phyloP scores from a whole-genome alignment of 768 basidiomycete species.

The Dictyophora rubrovolvata region DNA sequence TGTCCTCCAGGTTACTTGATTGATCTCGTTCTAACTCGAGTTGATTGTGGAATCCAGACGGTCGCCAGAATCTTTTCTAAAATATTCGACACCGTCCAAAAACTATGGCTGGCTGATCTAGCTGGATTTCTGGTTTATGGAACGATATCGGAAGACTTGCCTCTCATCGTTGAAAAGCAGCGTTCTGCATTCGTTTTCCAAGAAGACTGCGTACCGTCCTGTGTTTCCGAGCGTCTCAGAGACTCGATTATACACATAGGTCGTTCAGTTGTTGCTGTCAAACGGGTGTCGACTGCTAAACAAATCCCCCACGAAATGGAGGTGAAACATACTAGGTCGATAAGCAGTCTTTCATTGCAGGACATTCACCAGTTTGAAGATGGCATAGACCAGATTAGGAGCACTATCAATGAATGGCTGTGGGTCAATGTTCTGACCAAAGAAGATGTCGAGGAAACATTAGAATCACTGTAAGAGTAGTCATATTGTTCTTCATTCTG shows the following conservation, averaged over 20 bases:
- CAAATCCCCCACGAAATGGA: conserved; percentile 64
- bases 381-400: conserved; percentile 64
- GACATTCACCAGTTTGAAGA: conserved; percentile 70
- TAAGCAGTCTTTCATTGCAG: conserved; percentile 62
- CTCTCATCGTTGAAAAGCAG: conserved; percentile 44
- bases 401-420: conserved; percentile 84
- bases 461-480: conserved; percentile 66
- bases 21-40: conserved; percentile 62
- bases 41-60: conserved; percentile 69
- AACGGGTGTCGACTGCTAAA: conserved; percentile 66
- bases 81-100: conserved; percentile 66
- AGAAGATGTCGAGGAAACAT: conserved; percentile 72
- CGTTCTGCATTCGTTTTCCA: conserved; percentile 35
- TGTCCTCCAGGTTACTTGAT: conserved; percentile 75
- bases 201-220: conserved; percentile 62
- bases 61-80: conserved; percentile 61
- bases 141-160: conserved; percentile 47
- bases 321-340: conserved; percentile 49
- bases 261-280: conserved; percentile 76
- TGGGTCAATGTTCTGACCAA: conserved; percentile 84
- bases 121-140: conserved; percentile 77
- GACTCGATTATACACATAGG: conserved; percentile 85
- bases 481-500: not conserved
- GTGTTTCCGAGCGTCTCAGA: conserved; percentile 58
- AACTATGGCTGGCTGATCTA: conserved; percentile 79